These are phyloP conservation scores for Mycosphaerella sp. DNA, from an alignment of 2,329 filamentous ascomycete genomes.

Conservation along the genomic window DNA sequence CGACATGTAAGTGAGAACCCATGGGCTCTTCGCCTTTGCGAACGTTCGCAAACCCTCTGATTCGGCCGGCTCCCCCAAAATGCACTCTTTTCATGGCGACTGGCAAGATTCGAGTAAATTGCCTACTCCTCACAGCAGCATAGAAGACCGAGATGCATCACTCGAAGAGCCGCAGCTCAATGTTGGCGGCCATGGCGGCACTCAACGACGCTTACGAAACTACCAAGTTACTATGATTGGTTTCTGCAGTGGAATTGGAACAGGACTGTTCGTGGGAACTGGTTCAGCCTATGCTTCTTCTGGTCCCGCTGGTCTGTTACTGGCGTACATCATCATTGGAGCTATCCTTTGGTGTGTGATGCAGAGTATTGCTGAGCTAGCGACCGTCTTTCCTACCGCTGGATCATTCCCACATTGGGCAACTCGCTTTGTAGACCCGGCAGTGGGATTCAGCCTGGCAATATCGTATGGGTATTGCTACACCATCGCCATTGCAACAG, in stretches of 20 bases:
- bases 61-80: no score
- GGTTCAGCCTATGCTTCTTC: conserved; percentile 43
- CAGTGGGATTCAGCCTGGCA: conserved; percentile 32
- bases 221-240: conserved; percentile 23
- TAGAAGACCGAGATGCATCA: background rate
- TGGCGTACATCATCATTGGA: conserved; percentile 36
- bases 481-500: conserved; percentile 23
- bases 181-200: conserved; percentile 19
- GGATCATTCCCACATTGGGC: conserved; percentile 30
- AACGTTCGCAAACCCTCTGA: no score
- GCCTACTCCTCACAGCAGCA: background rate
- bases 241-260: conserved; percentile 33
- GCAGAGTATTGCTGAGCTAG: conserved; percentile 30
- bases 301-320: conserved; percentile 43
- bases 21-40: no score
- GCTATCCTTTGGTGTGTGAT: conserved; percentile 30
- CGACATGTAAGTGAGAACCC: no score
- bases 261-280: conserved; percentile 48
- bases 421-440: conserved; percentile 31
- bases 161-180: conserved; percentile 5
- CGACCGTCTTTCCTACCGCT: conserved; percentile 24
- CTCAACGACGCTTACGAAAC: conserved; percentile 18
- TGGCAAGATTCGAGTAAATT: background rate
- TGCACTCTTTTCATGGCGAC: no score
- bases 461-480: conserved; percentile 32